These are phyloP conservation scores for Aspergillus intermedius DNA, from an alignment of 2,329 filamentous ascomycete species.

Conservation along the genomic window DNA sequence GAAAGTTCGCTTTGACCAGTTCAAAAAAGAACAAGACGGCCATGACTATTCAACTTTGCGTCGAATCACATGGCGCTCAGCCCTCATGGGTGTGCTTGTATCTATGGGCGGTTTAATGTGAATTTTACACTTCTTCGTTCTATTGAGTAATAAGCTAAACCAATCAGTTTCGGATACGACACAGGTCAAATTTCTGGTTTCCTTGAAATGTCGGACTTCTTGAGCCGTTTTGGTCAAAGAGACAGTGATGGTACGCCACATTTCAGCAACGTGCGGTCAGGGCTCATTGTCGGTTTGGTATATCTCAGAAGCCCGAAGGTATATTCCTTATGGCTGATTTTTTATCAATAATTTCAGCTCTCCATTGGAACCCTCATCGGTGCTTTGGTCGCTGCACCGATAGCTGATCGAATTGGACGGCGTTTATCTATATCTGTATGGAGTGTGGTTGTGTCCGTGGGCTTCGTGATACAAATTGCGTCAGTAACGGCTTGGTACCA, in stretches of 20 bases:
- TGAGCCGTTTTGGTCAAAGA: conserved; percentile 31
- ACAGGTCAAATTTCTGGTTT: conserved; percentile 42
- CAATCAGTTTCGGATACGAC: conserved; percentile 31
- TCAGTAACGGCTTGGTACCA: conserved; percentile 35
- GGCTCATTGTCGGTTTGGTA: conserved; percentile 38
- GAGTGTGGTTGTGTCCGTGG: conserved; percentile 33
- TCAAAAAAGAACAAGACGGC: neutral
- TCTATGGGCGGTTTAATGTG: conserved; percentile 40
- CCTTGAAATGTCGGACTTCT: conserved; percentile 37
- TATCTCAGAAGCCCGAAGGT: neutral
- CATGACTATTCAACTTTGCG: conserved; percentile 5
- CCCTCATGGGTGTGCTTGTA: conserved; percentile 34
- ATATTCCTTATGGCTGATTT: neutral
- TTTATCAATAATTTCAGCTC: conserved; percentile 19
- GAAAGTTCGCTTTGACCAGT: neutral
- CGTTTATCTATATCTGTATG: conserved; percentile 38
- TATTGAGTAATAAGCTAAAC: neutral
- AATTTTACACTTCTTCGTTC: neutral
- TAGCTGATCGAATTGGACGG: conserved; percentile 38
- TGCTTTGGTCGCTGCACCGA: conserved; percentile 34
- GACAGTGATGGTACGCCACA: conserved; percentile 23
- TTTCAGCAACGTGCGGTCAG: conserved; percentile 37
- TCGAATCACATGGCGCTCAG: conserved; percentile 25
- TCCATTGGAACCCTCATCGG: conserved; percentile 40
- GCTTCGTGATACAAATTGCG: conserved; percentile 39